Conservation (phyloP, 371 early-diverging fungal species). For the Mortierella sp. region DNA sequence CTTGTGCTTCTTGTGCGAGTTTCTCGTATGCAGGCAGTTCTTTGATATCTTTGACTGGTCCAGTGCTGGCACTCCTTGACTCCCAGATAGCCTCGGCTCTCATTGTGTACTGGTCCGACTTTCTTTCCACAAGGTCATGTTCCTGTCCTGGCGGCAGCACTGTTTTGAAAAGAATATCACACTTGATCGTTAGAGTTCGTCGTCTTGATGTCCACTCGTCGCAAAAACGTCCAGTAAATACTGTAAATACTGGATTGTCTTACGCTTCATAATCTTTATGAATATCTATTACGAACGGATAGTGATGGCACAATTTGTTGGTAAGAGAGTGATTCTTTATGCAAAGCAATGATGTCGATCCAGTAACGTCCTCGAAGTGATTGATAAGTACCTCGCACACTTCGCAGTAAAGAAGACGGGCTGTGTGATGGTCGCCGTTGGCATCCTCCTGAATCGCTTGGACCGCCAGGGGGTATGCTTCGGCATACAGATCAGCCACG, state of each 20-base stretch:
- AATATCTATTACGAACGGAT: slow-evolving; percentile 32
- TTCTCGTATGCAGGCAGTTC: slow-evolving; percentile 38
- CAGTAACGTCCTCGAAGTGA: background rate
- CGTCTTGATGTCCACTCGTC: background rate
- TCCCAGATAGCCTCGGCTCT: slow-evolving; percentile 48
- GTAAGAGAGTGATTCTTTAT: background rate
- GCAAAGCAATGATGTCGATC: too few species aligned
- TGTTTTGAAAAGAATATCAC: background rate
- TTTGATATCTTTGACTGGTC: slow-evolving; percentile 30
- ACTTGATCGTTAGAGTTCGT: background rate
- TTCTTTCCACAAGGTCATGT: slow-evolving; percentile 31
- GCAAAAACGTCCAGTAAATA: background rate
- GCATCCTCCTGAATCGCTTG: slow-evolving; percentile 68
- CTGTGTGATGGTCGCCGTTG: slow-evolving; percentile 62
- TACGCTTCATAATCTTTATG: slow-evolving; percentile 28
- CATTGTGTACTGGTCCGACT: slow-evolving; percentile 33
- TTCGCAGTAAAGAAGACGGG: slow-evolving; percentile 62
- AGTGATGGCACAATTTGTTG: too few species aligned
- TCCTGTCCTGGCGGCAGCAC: slow-evolving; percentile 46
- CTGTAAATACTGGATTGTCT: background rate
- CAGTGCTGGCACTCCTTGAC: slow-evolving; percentile 38
- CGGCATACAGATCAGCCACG: slow-evolving; percentile 58
- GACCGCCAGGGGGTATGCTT: slow-evolving; percentile 64
- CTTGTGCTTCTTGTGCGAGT: slow-evolving; percentile 55
- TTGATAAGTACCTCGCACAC: slow-evolving; percentile 63